Base-by-base conservation (phyloP, 2,329 filamentous ascomycete species). In the Alternaria longipes region DNA sequence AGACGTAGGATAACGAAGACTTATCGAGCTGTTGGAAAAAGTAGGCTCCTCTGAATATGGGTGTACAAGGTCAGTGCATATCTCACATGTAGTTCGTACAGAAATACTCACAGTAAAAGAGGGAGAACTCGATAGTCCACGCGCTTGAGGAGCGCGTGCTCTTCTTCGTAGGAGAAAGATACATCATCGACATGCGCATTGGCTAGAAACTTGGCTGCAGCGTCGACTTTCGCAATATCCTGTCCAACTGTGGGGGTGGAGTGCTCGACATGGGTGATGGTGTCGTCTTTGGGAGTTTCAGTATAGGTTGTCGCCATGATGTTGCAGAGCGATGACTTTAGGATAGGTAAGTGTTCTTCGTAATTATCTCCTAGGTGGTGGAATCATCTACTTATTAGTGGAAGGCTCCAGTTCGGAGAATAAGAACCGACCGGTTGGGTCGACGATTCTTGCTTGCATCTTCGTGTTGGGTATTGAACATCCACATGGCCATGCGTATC, bases 21-120 rank as follows among this genome's bases (percentile, higher is more conserved):
- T 86, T 86, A 73, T 86, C 84, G 9, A 86, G 81, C 62, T 86
- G 83, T 65, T 87, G 85, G 64, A 87, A 84, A 74, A 87, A 87
- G 74, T 88, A 88, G 6, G 85, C 85, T n/a, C 82, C 81, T 11
- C 34, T 38, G 8, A 8, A n/a, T n/a, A 8, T n/a, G 5, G 34
- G 16, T n/a, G 34, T 38, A 38, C 34, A n/a, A 38, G 14, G 34
- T 38, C 34, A 38, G 34, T 38, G 8, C 16, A 38, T 38, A 16
- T n/a, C 34, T n/a, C 34, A 38, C 34, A 38, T n/a, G 34, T 16
- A 38, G 34, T n/a, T n/a, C 34, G 34, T 8, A 38, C 3, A n/a
- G 5, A 16, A 3, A 38, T 16, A 38, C 34, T 38, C n/a, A 38
- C 34, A 89, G 78, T 61, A 89, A 84, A 46, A 85, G 79, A 1